These are phyloP conservation scores for Mycosarcoma maydis DNA, from an alignment of 1,284 basidiomycete species.

Conservation along the genomic window DNA sequence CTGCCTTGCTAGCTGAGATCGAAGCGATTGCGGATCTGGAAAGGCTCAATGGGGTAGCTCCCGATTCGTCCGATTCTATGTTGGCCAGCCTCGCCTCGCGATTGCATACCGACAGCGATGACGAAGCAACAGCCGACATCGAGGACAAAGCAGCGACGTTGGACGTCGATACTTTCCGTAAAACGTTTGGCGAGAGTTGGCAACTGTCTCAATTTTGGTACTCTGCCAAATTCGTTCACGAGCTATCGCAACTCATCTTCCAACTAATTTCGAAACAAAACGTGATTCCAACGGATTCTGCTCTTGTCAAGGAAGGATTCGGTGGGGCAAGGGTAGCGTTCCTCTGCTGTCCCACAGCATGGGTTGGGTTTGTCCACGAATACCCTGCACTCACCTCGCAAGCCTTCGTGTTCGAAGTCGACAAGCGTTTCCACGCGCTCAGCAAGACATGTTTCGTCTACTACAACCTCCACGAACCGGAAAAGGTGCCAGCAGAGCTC, in stretches of 20 bases:
- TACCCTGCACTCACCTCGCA: constrained; percentile 32
- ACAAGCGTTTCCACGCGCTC: constrained; percentile 61
- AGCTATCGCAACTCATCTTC: constrained; percentile 34
- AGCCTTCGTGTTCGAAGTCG: constrained; percentile 63
- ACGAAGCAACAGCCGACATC: constrained; percentile 23
- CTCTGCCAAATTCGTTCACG: constrained; percentile 25
- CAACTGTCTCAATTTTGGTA: constrained; percentile 50
- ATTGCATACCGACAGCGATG: constrained; percentile 16
- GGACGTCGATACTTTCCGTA: constrained; percentile 52
- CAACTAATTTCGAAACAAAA: constrained; percentile 8
- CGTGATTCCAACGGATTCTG: not conserved
- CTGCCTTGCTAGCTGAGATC: constrained; percentile 53
- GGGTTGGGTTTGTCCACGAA: constrained; percentile 64
- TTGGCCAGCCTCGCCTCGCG: constrained; percentile 15
- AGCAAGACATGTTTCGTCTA: constrained; percentile 55
- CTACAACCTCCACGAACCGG: constrained; percentile 65
- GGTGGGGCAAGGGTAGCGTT: constrained; percentile 52
- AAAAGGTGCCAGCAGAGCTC: constrained; percentile 40
- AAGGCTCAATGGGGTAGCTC: constrained; percentile 38
- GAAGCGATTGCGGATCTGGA: constrained; percentile 50
- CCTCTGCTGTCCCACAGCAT: constrained; percentile 66
- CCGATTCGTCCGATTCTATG: constrained; percentile 40
- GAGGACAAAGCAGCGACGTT: not conserved
- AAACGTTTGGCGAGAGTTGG: constrained; percentile 59
- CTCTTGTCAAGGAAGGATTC: constrained; percentile 3